A percentile compares a stretch with the other conserved stretches of the same genome.
These are phyloP conservation scores for Bipolaris oryzae DNA, from an alignment of 2,329 filamentous ascomycete genomes.

Conservation along the genomic window DNA sequence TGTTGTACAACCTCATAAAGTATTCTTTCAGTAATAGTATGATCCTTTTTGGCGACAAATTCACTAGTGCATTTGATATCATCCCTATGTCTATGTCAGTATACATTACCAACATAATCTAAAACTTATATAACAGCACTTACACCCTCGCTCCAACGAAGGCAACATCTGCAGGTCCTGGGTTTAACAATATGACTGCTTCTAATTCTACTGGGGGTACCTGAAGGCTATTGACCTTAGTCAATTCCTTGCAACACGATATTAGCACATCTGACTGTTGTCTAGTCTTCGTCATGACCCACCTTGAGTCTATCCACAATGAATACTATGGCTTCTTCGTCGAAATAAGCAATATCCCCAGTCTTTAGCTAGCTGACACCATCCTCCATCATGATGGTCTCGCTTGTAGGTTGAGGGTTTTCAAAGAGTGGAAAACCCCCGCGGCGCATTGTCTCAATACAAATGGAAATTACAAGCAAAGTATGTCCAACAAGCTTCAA, in stretches of 20 bases:
- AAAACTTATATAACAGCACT: neutral
- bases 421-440: neutral
- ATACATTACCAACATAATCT: too few species aligned
- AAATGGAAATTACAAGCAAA: too few species aligned
- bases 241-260: slow-evolving; percentile 52
- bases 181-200: slow-evolving; percentile 60
- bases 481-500: too few species aligned
- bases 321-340: slow-evolving; percentile 39
- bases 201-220: slow-evolving; percentile 66
- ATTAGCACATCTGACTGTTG: too few species aligned
- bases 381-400: rapidly evolving
- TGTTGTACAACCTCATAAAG: neutral
- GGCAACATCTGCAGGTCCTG: slow-evolving; percentile 65
- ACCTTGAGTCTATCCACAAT: slow-evolving; percentile 39
- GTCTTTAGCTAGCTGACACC: neutral
- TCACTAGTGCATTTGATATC: neutral
- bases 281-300: too few species aligned
- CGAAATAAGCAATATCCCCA: slow-evolving; percentile 20
- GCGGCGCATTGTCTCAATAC: too few species aligned
- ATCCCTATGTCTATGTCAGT: neutral
- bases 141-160: slow-evolving; percentile 49
- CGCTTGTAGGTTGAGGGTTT: neutral
- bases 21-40: neutral
- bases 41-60: neutral
- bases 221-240: slow-evolving; percentile 66